Evolutionary conservation across 495 filamentous ascomycete species (phyloP), one percentile per base, ranked within the genome.

Genomic region (Neurospora hispaniola): DNA sequence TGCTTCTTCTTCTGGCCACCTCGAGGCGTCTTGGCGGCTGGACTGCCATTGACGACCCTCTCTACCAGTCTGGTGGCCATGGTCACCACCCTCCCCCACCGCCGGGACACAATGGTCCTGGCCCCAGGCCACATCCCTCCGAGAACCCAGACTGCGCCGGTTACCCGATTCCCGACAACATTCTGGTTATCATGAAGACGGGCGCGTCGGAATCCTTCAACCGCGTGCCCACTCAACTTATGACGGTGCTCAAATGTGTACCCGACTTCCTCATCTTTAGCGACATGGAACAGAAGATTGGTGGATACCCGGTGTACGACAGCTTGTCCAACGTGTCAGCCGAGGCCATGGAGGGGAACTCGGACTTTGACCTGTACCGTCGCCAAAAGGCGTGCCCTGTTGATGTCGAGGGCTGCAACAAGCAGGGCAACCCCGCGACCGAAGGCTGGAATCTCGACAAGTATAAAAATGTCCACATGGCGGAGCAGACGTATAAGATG

Each of bases 241-340:
- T 86, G 73, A 88, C 87, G 14, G 78, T 82, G 39, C 79, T 88
- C n/a, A 80, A 76, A 73, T 89, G 88, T 74, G 73, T 84, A 23
- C 77, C 82, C 48, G 85, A 89, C 74, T 85, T 85, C 59, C 83
- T 89, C 48, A 81, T 90, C 74, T 89, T 89, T 77, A 87, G 87
- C 72, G 88, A 89, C 73, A 82, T 86, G 75, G 84, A 87, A 20
- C 85, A 87, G 75, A 72, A 83, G 5, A 81, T 87, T 46, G 84
- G 80, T 18, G 83, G 83, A 4, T 81, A 85, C 74, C 76, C 81
- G 20, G 78, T 89, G 74, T 73, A 84, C 75, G 88, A 90, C 77
- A 86, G 84, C 54, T 82, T 89, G 41, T 79, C 79, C 31, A 83
- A 85, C 44, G 84, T 88, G 38, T 73, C 81, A 70, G 14, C 76